Evolutionary conservation across 148 eudicot genomes (phyloP).

Genomic region (Chenopodium berlandieri): DNA sequence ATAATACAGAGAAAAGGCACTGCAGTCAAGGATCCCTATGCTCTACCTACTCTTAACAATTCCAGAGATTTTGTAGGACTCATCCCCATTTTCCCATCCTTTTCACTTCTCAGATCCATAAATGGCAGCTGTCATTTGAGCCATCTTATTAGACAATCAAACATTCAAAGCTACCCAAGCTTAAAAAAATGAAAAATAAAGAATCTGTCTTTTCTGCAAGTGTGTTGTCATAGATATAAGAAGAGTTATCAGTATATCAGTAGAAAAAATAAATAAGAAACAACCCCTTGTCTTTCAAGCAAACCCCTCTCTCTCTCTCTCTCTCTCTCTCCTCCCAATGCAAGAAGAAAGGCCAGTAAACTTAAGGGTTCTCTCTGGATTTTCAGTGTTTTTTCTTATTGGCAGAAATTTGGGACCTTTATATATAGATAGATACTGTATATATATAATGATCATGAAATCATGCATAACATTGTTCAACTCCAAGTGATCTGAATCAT

Average conservation of each 20-base stretch:
- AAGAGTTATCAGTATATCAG: constrained; percentile 1
- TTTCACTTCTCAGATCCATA: constrained; percentile 16
- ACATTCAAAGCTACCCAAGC: not conserved
- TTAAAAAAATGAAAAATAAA: not conserved
- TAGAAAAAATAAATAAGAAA: constrained; percentile 6
- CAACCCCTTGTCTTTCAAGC: constrained; percentile 58
- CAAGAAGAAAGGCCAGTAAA: constrained; percentile 27
- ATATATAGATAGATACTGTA: not conserved
- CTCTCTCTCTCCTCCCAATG: constrained; percentile 26
- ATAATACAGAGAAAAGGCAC: constrained; percentile 17
- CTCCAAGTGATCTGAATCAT: constrained; percentile 8
- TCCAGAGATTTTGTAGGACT: constrained; percentile 26
- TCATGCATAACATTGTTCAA: constrained; percentile 12
- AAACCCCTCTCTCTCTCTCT: constrained; percentile 18
- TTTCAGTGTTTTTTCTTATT: constrained; percentile 21
- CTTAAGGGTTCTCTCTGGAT: constrained; percentile 11
- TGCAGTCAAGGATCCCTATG: constrained; percentile 18
- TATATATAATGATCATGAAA: constrained; percentile 8
- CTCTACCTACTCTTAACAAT: constrained; percentile 4
- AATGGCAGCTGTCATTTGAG: constrained; percentile 27
- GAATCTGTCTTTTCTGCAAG: constrained; percentile 18
- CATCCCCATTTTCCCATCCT: constrained; percentile 8
- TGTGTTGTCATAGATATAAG: constrained; percentile 44
- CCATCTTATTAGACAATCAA: not conserved
- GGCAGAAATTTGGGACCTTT: not conserved